Conservation (phyloP, 371 early-diverging fungal species). For the Circinella umbellata region DNA sequence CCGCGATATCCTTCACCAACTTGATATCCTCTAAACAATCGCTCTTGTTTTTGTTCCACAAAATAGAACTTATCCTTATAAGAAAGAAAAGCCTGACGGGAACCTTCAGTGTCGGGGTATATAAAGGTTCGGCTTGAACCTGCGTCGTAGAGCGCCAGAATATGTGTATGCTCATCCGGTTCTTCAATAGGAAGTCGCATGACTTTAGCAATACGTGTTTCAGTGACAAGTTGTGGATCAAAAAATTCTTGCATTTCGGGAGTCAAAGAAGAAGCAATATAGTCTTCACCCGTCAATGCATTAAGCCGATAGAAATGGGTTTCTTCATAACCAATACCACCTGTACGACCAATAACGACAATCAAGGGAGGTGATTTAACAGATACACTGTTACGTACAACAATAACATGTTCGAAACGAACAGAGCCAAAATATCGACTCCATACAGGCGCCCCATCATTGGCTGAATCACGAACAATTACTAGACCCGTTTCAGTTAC, state of each 20-base stretch:
- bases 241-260: constrained; percentile 45
- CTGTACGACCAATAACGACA: constrained; percentile 59
- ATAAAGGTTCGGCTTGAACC: constrained; percentile 60
- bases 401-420: constrained; percentile 56
- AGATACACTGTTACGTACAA: constrained; percentile 61
- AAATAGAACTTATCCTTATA: constrained; percentile 62
- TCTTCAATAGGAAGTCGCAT: constrained; percentile 73
- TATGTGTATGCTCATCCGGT: constrained; percentile 66
- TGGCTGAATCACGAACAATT: constrained; percentile 80
- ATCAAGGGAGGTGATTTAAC: constrained; percentile 81
- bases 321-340: constrained; percentile 42
- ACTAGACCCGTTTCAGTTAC: constrained; percentile 80
- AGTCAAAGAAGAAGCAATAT: constrained; percentile 26
- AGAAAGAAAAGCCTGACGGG: constrained; percentile 53
- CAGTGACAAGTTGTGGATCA: constrained; percentile 57
- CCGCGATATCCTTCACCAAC: constrained; percentile 56
- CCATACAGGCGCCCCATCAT: constrained; percentile 81
- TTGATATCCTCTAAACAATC: constrained; percentile 52
- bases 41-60: constrained; percentile 45
- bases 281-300: constrained; percentile 75
- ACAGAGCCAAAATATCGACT: constrained; percentile 49
- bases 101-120: constrained; percentile 60
- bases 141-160: constrained; percentile 68
- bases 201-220: constrained; percentile 54
- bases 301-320: constrained; percentile 67